A percentile compares a stretch with the other conserved stretches of the same genome.
These are phyloP conservation scores for Elongisporangium senticosum DNA, from an alignment of 352 stramenopile species.

Conservation along the genomic window DNA sequence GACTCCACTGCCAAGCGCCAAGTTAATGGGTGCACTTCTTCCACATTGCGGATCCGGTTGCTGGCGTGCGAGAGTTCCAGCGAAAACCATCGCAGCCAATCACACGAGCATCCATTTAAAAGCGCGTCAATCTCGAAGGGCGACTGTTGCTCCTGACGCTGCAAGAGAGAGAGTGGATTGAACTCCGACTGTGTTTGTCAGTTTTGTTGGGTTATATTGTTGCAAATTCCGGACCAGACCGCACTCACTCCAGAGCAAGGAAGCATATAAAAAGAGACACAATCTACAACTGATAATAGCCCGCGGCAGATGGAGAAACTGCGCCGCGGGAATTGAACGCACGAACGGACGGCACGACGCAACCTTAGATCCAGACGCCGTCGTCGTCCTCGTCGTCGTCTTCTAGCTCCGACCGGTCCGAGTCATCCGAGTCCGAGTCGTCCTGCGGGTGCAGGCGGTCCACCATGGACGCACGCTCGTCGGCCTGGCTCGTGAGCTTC, in stretches of 20 bases:
- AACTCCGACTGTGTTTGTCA: too few relatives aligned
- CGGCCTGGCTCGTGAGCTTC: slow-evolving; percentile 84
- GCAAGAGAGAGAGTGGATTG: too few relatives aligned
- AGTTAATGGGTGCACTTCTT: too few relatives aligned
- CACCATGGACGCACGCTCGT: slow-evolving; percentile 83
- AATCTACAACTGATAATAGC: background rate
- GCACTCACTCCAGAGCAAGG: background rate
- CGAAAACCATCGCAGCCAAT: too few relatives aligned
- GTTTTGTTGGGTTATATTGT: background rate
- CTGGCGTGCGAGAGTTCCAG: too few relatives aligned
- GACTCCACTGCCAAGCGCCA: too few relatives aligned
- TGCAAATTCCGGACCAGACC: background rate
- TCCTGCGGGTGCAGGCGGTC: slow-evolving; percentile 72
- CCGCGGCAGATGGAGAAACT: background rate
- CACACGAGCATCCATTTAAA: too few relatives aligned
- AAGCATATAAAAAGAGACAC: background rate
- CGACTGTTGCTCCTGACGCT: too few relatives aligned
- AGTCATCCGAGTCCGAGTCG: slow-evolving; percentile 69
- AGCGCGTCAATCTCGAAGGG: too few relatives aligned
- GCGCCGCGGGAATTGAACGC: background rate
- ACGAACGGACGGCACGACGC: background rate
- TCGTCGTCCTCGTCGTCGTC: slow-evolving; percentile 60
- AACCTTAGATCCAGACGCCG: slow-evolving; percentile 84
- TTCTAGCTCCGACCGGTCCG: slow-evolving; percentile 43
- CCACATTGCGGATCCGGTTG: too few relatives aligned